Evolutionary conservation across 2,329 filamentous ascomycete genomes (phyloP).

Genomic region (Aureobasidium sp.): DNA sequence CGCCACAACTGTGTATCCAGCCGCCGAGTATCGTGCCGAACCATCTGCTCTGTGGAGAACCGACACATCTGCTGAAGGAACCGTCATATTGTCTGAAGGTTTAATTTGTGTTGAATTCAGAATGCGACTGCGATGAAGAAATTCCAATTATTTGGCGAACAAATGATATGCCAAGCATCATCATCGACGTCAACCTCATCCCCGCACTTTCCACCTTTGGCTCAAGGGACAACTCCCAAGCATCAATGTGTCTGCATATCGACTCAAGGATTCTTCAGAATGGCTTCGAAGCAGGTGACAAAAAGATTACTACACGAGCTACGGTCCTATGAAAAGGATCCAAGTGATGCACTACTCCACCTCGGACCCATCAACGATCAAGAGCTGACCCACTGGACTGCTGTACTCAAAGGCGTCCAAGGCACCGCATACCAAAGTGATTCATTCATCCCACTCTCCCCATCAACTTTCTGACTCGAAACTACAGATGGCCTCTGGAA

Average conservation of each 20-base stretch:
- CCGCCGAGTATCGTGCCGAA: constrained; percentile 66
- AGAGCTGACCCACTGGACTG: constrained; percentile 51
- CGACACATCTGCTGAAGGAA: constrained; percentile 10
- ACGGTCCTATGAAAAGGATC: constrained; percentile 46
- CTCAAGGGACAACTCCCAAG: background rate
- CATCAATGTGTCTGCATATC: background rate
- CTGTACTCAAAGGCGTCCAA: constrained; percentile 50
- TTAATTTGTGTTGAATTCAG: background rate
- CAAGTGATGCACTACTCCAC: constrained; percentile 47
- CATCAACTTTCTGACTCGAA: background rate
- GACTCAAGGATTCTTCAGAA: background rate
- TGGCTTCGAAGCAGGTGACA: constrained; percentile 23
- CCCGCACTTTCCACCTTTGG: background rate
- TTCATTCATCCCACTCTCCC: background rate
- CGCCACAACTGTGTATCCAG: constrained; percentile 72
- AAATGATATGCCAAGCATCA: background rate
- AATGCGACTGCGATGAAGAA: background rate
- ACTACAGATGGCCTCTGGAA: constrained; percentile 68
- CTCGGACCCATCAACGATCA: constrained; percentile 49
- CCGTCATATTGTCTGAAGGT: background rate
- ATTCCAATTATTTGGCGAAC: background rate
- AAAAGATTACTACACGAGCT: constrained; percentile 55
- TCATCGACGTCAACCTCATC: background rate
- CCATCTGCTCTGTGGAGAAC: constrained; percentile 64
- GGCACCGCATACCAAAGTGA: constrained; percentile 54